Conservation (phyloP, 176 grass and related monocot species). For the Poa annua region DNA sequence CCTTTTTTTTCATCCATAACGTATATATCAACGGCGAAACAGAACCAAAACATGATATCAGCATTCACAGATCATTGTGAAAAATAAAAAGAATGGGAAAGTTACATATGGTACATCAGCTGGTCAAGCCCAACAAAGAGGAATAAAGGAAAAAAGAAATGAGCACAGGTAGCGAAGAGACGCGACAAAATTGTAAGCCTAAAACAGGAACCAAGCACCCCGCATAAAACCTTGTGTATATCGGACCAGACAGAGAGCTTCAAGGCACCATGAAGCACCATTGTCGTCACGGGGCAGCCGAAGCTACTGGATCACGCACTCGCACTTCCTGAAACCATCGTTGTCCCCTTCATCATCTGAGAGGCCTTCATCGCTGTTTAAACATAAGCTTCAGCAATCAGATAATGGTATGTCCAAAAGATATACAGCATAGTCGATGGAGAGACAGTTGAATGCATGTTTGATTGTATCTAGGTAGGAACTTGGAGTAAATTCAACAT, state of each 20-base stretch:
- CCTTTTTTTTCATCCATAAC: not conserved
- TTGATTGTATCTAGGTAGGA: not conserved
- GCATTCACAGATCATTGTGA: not conserved
- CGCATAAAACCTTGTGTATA: not conserved
- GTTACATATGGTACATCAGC: conserved; percentile 1
- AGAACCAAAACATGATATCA: not conserved
- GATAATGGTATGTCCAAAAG: not conserved
- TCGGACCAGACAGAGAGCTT: not conserved
- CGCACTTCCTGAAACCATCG: conserved; percentile 71
- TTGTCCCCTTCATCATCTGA: conserved; percentile 70
- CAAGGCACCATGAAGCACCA: not conserved
- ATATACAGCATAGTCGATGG: not conserved
- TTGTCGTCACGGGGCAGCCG: not conserved
- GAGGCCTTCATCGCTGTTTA: conserved; percentile 64
- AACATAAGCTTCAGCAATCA: conserved; percentile 23
- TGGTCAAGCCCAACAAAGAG: conserved; percentile 13
- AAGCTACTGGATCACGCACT: conserved; percentile 77
- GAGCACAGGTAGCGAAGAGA: not conserved
- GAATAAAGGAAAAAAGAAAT: not conserved
- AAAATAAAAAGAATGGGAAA: not conserved
- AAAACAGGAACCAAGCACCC: not conserved
- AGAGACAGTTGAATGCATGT: not conserved
- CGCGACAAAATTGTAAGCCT: conserved; percentile 52
- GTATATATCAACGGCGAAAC: not conserved
- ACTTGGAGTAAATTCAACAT: not conserved